Evolutionary conservation across 106 monocot species (phyloP).

Genomic region (Phalaenopsis aphrodite): DNA sequence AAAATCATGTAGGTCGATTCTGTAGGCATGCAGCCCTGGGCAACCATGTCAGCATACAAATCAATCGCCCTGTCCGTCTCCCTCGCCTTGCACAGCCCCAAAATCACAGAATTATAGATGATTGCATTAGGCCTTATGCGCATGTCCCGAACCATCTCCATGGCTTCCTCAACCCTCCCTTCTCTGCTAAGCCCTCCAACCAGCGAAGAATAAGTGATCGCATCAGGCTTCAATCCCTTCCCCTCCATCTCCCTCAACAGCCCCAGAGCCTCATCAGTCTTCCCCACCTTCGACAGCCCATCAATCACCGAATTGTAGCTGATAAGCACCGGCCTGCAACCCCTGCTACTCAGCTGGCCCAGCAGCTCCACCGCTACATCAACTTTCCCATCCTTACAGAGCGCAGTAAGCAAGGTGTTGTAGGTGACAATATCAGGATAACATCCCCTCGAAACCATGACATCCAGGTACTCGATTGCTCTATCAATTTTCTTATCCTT

Average conservation of each 20-base stretch:
- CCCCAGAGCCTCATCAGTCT: slow-evolving; percentile 35
- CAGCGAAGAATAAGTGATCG: slow-evolving; percentile 70
- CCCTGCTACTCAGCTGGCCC: slow-evolving; percentile 48
- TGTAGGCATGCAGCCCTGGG: slow-evolving; percentile 63
- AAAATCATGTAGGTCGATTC: slow-evolving; percentile 81
- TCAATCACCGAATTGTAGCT: slow-evolving; percentile 81
- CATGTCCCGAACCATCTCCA: slow-evolving; percentile 42
- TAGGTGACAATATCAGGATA: slow-evolving; percentile 86
- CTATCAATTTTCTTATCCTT: slow-evolving; percentile 73
- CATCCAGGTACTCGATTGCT: slow-evolving; percentile 64
- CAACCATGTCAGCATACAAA: slow-evolving; percentile 64
- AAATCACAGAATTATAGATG: slow-evolving; percentile 57
- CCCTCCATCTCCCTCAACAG: slow-evolving; percentile 63
- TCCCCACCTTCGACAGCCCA: slow-evolving; percentile 62
- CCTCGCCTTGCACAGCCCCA: slow-evolving; percentile 63
- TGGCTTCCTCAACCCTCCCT: slow-evolving; percentile 58
- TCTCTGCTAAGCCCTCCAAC: slow-evolving; percentile 76
- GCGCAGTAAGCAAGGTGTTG: slow-evolving; percentile 67
- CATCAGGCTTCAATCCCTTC: slow-evolving; percentile 62
- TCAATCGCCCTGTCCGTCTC: slow-evolving; percentile 68
- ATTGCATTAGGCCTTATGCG: slow-evolving; percentile 51
- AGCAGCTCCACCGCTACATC: slow-evolving; percentile 65
- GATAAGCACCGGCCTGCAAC: slow-evolving; percentile 64
- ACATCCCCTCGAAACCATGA: slow-evolving; percentile 73
- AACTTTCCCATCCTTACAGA: slow-evolving; percentile 79